These are phyloP conservation scores for Pyrrhoderma noxium DNA, from an alignment of 1,284 basidiomycete genomes.

Conservation along the genomic window DNA sequence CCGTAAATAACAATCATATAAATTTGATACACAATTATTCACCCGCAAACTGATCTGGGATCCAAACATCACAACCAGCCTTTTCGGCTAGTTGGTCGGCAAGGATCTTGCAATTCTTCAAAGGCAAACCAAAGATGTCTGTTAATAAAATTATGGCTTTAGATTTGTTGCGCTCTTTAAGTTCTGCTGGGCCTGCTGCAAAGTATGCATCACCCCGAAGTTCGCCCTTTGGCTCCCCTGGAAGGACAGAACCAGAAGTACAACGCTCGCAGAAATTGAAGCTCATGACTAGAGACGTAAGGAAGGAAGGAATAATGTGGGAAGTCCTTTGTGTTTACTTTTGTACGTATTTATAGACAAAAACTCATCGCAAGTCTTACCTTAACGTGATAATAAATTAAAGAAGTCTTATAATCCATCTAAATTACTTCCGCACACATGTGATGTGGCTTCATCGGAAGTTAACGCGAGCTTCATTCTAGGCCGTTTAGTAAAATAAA, in stretches of 20 bases:
- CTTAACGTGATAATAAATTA: too few relatives aligned
- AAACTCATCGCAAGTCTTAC: too few relatives aligned
- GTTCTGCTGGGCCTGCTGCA: conserved; percentile 8
- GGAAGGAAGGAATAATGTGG: neutral
- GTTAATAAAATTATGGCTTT: conserved; percentile 48
- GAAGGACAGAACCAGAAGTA: conserved; percentile 16
- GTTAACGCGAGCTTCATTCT: too few relatives aligned
- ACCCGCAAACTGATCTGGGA: conserved; percentile 48
- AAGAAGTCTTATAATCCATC: too few relatives aligned
- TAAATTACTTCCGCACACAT: too few relatives aligned
- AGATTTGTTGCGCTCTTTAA: conserved; percentile 13
- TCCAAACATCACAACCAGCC: conserved; percentile 54
- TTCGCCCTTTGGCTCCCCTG: conserved; percentile 18
- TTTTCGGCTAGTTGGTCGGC: conserved; percentile 50
- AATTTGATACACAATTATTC: too few relatives aligned
- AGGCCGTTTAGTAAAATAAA: too few relatives aligned
- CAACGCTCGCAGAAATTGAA: conserved; percentile 19
- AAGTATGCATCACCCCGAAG: conserved; percentile 19
- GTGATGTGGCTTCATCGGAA: too few relatives aligned
- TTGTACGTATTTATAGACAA: too few relatives aligned
- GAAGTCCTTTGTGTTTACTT: neutral
- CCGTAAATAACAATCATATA: too few relatives aligned
- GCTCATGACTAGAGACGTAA: conserved; percentile 1
- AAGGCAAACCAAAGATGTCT: conserved; percentile 50
- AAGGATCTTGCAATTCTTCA: conserved; percentile 55